phyloP scores from a whole-genome alignment of 306 rosid genomes.

The Vigna trinervia region DNA sequence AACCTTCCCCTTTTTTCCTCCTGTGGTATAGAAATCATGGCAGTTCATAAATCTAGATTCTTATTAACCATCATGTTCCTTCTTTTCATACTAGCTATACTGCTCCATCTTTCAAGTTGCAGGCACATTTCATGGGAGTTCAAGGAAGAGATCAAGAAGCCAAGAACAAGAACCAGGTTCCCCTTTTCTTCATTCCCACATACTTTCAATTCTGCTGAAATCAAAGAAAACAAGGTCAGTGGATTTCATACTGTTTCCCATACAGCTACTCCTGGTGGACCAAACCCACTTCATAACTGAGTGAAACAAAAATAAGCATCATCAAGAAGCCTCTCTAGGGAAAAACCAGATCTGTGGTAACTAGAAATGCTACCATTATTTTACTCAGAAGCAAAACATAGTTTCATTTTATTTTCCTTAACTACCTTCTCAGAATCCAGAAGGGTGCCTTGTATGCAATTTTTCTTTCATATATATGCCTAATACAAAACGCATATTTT shows the following conservation, averaged over 20 bases:
- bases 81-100: constrained; percentile 41
- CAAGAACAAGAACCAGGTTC: constrained; percentile 43
- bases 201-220: constrained; percentile 36
- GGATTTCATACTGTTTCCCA: constrained; percentile 53
- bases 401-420: constrained; percentile 24
- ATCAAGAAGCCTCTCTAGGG: constrained; percentile 26
- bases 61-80: constrained; percentile 29
- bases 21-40: constrained; percentile 53
- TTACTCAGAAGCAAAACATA: background rate
- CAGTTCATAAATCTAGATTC: constrained; percentile 44
- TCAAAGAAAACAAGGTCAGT: constrained; percentile 41
- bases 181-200: constrained; percentile 39
- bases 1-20: background rate
- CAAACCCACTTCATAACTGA: constrained; percentile 81
- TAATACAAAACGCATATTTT: background rate
- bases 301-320: background rate
- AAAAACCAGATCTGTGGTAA: constrained; percentile 40
- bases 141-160: constrained; percentile 39
- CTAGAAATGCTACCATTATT: constrained; percentile 13
- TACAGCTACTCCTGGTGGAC: constrained; percentile 66
- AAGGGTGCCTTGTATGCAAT: constrained; percentile 14
- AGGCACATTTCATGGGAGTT: constrained; percentile 43
- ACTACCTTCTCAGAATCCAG: constrained; percentile 12
- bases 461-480: constrained; percentile 28
- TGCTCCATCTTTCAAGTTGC: constrained; percentile 50